Base-by-base conservation (phyloP, 192 early-diverging fungal species). In the Linnemannia hyalina region DNA sequence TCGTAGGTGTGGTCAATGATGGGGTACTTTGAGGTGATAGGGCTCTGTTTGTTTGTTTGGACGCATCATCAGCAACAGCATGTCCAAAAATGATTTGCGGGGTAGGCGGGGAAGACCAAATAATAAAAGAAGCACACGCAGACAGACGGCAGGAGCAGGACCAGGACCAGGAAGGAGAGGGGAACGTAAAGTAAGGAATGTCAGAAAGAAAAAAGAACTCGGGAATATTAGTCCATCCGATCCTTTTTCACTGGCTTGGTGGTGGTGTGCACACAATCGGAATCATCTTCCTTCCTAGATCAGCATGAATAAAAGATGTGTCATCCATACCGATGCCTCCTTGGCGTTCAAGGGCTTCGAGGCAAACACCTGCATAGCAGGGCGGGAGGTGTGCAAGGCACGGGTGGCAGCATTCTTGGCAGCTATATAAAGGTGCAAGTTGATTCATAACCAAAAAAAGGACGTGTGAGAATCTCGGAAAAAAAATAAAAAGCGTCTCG, bases 1-100 rank as follows among this genome's bases (percentile, higher is more conserved):
- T 99, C 98, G 85, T 98, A 99, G 63, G 96, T 96, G 89, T 99
- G 98, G 88, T 99, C 98, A 74, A 99, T 97, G 86, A 99, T 93
- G 75, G 97, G 95, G 91, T 99, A 99, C 76, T 95, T 93, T 78
- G 88, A 90, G 29, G 93, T 90, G 86, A 95, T 93, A 60, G 90
- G 60, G 40, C 89, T 91, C 90, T 93, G 38, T 71, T 41, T 57
- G 68, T 35, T 78, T 36, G 38, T n/a, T 46, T 40, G 55, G 26
- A n/a, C n/a, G 26, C 23, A 44, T n/a, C 42, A 35, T 4, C 23
- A 73, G 26, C 23, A 44, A 9, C 42, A 35, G 13, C 23, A 73
- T 72, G 70, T 26, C 1, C 42, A 29, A 5, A 46, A 46, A 22
- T 36, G 8, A 6, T 57, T 70, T 78, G 46, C 54, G 60, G 60